A percentile compares a stretch with the other conserved stretches of the same genome.
Evolutionary conservation across 441 rosid species (phyloP).

Genomic region (Pelargonium citronellum): DNA sequence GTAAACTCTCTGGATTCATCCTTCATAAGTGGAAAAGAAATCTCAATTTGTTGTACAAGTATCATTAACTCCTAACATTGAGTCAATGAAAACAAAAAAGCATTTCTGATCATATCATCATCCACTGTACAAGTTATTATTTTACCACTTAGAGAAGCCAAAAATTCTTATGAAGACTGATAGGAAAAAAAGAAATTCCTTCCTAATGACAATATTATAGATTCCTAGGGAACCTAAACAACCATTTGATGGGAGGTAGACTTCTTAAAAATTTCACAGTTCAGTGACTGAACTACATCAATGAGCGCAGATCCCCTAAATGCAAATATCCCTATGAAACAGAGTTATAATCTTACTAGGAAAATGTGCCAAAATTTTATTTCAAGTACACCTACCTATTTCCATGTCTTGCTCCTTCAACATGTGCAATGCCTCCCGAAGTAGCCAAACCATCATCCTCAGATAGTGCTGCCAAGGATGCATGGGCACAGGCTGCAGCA

Average conservation of each 20-base stretch:
- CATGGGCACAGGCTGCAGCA: constrained; percentile 96
- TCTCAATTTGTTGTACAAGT: background rate
- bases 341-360: background rate
- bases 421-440: background rate
- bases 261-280: too few relatives aligned
- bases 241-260: background rate
- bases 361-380: background rate
- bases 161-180: background rate
- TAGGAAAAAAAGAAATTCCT: constrained; percentile 2
- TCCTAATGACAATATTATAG: background rate
- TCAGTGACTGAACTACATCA: background rate
- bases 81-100: background rate
- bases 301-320: background rate
- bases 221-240: background rate
- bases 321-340: background rate
- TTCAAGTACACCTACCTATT: background rate
- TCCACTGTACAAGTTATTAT: too few relatives aligned
- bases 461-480: constrained; percentile 67
- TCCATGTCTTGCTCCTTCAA: constrained; percentile 3
- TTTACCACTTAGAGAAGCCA: background rate
- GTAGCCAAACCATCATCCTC: constrained; percentile 37
- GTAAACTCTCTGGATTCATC: constrained; percentile 46
- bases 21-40: constrained; percentile 33
- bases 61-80: background rate
- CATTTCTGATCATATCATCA: background rate